phyloP scores from a whole-genome alignment of 257 asterid genomes.

The Euphrasia confusa region DNA sequence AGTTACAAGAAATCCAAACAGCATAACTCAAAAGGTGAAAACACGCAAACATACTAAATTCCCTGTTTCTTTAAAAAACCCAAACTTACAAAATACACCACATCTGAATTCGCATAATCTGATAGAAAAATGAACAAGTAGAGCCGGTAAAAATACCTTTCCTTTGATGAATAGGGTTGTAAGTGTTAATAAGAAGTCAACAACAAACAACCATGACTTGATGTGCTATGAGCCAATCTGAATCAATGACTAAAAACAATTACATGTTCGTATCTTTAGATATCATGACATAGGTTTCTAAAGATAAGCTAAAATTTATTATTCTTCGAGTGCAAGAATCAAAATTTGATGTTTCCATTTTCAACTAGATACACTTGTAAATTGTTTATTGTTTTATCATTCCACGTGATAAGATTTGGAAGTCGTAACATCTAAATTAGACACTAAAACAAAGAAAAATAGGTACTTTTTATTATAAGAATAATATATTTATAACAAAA shows the following conservation, averaged over 20 bases:
- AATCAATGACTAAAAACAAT: not conserved
- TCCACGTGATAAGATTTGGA: not conserved
- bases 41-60: too few species aligned
- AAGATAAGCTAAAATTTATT: too few species aligned
- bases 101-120: too few species aligned
- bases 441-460: not conserved
- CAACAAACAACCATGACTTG: slow-evolving; percentile 15
- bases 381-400: slow-evolving; percentile 7
- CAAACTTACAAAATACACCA: too few species aligned
- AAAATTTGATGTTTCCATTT: not conserved
- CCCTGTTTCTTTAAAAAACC: too few species aligned
- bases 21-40: too few species aligned
- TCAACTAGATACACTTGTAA: not conserved
- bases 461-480: not conserved
- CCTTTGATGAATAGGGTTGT: not conserved
- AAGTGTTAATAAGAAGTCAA: slow-evolving; percentile 20
- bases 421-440: slow-evolving; percentile 2
- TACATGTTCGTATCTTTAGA: not conserved
- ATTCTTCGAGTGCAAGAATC: not conserved
- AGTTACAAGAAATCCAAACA: slow-evolving; percentile 24
- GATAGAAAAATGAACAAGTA: too few species aligned
- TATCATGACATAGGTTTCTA: not conserved
- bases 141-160: too few species aligned
- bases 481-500: not conserved
- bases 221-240: slow-evolving; percentile 13